Conservation (phyloP, 2,329 filamentous ascomycete species). For the Fusarium sp. region DNA sequence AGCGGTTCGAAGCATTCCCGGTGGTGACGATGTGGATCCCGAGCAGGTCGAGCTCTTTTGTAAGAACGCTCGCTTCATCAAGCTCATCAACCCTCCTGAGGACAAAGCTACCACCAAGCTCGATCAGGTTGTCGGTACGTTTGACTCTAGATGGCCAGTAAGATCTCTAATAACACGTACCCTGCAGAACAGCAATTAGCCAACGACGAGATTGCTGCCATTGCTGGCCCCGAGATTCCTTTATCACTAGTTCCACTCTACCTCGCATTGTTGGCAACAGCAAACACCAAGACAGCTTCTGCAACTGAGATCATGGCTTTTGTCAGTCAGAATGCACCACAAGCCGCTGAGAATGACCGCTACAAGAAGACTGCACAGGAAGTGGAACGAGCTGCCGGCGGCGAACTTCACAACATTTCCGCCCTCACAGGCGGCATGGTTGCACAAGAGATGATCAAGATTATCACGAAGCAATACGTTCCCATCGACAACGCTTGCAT, state of each 20-base stretch:
- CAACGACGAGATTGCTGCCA: slow-evolving; percentile 64
- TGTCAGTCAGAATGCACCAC: slow-evolving; percentile 57
- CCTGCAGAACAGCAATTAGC: slow-evolving; percentile 62
- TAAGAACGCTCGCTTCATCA: slow-evolving; percentile 94
- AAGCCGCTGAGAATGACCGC: slow-evolving; percentile 61
- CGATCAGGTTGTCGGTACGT: slow-evolving; percentile 66
- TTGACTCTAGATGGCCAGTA: background rate
- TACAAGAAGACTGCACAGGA: slow-evolving; percentile 70
- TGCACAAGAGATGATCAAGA: slow-evolving; percentile 97
- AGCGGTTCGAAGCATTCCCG: slow-evolving; percentile 65
- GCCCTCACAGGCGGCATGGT: slow-evolving; percentile 90
- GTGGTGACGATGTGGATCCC: slow-evolving; percentile 67
- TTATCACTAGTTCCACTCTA: slow-evolving; percentile 76
- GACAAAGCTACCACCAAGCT: slow-evolving; percentile 57
- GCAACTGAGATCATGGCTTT: slow-evolving; percentile 65
- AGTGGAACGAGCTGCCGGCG: slow-evolving; percentile 79
- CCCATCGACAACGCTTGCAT: slow-evolving; percentile 78
- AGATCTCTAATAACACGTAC: background rate
- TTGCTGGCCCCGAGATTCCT: slow-evolving; percentile 58
- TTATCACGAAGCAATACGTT: slow-evolving; percentile 79
- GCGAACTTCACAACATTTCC: slow-evolving; percentile 92
- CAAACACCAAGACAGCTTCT: slow-evolving; percentile 57
- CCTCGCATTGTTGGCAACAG: slow-evolving; percentile 69
- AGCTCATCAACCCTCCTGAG: slow-evolving; percentile 74
- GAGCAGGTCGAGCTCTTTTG: slow-evolving; percentile 91